Base-by-base conservation (phyloP, 768 basidiomycete genomes). In the Pisolithus orientalis region DNA sequence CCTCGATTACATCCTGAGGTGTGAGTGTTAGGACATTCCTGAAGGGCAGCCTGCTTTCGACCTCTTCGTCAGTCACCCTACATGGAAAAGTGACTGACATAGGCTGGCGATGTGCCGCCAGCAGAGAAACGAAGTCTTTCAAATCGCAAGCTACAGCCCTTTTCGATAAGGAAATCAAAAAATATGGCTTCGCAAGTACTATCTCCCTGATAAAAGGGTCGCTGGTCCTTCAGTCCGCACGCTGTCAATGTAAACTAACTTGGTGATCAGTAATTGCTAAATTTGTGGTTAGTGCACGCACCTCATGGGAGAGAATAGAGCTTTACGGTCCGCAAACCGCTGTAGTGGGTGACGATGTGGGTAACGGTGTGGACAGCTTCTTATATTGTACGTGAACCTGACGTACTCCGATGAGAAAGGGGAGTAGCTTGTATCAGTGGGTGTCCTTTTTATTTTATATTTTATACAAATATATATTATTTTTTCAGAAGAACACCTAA, bases 351-450 rank as follows among this genome's bases (percentile, higher is more conserved):
- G 21, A 52, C 38, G 39, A 55, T 46, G 44, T 40, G 42, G 48
- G 31, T 16, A 25, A 52, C 50, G 49, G 51, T 52, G 56, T 57
- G 56, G 56, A 50, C 53, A 47, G 39, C 46, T 42, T 38, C 40
- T 48, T 48, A 32, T 27, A 49, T 32, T 54, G 57, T 68, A 67
- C 64, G 64, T 69, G 58, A 67, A 68, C 25, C 48, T 44, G 53
- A 42, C 46, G 51, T 57, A 54, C 57, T 49, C 28, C 44, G 44
- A 50, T 48, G 39, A 44, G 49, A 57, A 64, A 45, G 52, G 54
- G 39, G 40, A 42, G 27, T 50, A 39, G 45, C 39, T 34, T 46
- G 46, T 7, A 21, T 9, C 9, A 24, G 9, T 37, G 51, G 45
- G 21, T 31, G 39, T 17, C 13, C 34, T 34, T 34, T 34, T 34